Base-by-base conservation (phyloP, 352 stramenopile genomes). In the Pythium periplocum region DNA sequence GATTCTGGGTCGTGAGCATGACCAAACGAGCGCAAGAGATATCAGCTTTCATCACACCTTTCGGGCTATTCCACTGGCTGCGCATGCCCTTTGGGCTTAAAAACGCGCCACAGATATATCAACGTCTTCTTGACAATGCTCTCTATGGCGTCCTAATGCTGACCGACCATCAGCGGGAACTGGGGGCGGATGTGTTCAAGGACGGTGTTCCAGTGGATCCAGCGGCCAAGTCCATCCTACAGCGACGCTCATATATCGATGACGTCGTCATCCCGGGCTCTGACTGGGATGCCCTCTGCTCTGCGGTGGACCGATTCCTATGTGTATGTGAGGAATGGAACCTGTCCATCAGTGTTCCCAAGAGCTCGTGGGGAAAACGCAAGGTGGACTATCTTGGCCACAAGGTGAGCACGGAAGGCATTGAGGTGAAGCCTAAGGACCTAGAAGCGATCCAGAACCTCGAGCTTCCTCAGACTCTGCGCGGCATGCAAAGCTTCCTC, bases 161-260 rank as follows among this genome's bases (percentile, higher is more conserved):
- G 6, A 30, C 45, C 7, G 6, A 12, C 9, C n/a, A n/a, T n/a
- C n/a, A n/a, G n/a, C n/a, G n/a, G n/a, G n/a, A n/a, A n/a, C n/a
- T n/a, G n/a, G n/a, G n/a, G n/a, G n/a, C n/a, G n/a, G 51, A 51
- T 52, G 48, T 48, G 43, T 48, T 48, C 17, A 31, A 9, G 9
- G 43, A 31, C 7, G 43, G 43, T 11, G 17, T 48, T 9, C 43
- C 7, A 30, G 17, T 31, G 17, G 8, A 48, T 8, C 17, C 43
- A 6, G 26, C 5, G 5, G 43, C 8, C 7, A 6, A 6, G 8
- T 48, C 43, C 5, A 48, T 48, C 7, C 43, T 48, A 6, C 7
- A n/a, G 17, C 43, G 60, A 4, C 38, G 53, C 12, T 67, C 60
- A 32, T 66, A 66, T 30, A 66, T 66, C 9, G 59, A 66, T 36